phyloP scores from a whole-genome alignment of 345 rosid genomes.

The Turnera subulata region DNA sequence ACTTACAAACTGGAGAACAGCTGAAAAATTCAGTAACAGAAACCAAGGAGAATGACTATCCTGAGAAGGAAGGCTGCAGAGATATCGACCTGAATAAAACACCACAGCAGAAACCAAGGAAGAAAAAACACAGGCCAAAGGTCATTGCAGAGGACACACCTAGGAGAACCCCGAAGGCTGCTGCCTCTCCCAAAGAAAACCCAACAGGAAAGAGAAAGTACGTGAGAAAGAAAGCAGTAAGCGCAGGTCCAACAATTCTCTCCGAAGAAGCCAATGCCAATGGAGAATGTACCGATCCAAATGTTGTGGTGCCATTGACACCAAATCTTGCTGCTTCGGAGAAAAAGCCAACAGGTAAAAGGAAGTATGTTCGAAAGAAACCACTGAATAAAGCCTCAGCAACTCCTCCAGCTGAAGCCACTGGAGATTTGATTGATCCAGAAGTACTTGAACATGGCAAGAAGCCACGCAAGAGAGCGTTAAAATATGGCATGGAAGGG shows the following conservation, averaged over 20 bases:
- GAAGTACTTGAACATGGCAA: conserved; percentile 15
- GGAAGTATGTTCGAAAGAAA: conserved; percentile 12
- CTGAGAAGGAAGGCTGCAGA: conserved; percentile 24
- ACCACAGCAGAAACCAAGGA: conserved; percentile 22
- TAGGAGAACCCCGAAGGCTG: conserved; percentile 8
- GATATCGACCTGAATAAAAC: conserved; percentile 20
- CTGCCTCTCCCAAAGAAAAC: neutral
- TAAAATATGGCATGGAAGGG: conserved; percentile 19
- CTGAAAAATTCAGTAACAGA: conserved; percentile 19
- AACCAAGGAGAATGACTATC: conserved; percentile 24
- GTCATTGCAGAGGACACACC: conserved; percentile 23
- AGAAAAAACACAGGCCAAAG: conserved; percentile 29
- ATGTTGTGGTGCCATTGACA: neutral
- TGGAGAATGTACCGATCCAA: conserved; percentile 12
- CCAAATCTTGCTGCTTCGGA: neutral
- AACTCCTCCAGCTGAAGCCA: conserved; percentile 13
- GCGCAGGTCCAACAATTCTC: neutral
- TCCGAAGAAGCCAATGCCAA: neutral
- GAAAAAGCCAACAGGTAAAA: too few relatives aligned
- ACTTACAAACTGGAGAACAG: conserved; percentile 17
- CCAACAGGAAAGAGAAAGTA: conserved; percentile 15
- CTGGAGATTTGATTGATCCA: conserved; percentile 26
- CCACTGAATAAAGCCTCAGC: conserved; percentile 20
- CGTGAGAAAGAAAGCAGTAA: conserved; percentile 8
- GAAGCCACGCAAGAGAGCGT: conserved; percentile 19